Conservation (phyloP, 148 eudicot genomes). For the Hydrangea macrophylla region DNA sequence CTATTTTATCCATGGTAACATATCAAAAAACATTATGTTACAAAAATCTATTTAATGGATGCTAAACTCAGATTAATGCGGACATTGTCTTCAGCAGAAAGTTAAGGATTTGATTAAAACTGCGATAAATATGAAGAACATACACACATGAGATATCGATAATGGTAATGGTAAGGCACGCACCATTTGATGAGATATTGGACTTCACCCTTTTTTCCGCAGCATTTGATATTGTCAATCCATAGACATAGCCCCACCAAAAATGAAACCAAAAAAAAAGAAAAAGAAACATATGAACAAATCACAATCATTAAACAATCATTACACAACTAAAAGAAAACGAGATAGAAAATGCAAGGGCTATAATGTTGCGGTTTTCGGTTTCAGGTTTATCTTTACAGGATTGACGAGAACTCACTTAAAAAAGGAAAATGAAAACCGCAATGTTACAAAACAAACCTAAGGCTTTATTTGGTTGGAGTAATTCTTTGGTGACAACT, state of each 20-base stretch:
- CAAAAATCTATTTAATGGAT: too few species aligned
- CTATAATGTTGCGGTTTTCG: too few species aligned
- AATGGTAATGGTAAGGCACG: constrained; percentile 25
- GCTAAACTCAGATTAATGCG: neutral
- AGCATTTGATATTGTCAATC: constrained; percentile 23
- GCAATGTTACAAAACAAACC: too few species aligned
- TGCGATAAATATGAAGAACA: neutral
- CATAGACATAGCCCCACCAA: constrained; percentile 12
- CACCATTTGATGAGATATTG: constrained; percentile 97
- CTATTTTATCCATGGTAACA: neutral
- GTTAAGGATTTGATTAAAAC: neutral
- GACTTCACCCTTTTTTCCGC: constrained; percentile 56
- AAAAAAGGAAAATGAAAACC: too few species aligned
- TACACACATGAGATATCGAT: neutral
- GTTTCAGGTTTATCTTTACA: too few species aligned
- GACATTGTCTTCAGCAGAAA: neutral
- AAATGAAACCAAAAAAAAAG: constrained; percentile 15
- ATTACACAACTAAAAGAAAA: too few species aligned
- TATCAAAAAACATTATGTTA: too few species aligned
- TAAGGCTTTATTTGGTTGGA: too few species aligned
- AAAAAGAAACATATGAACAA: neutral
- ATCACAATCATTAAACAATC: neutral
- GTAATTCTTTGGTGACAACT: too few species aligned
- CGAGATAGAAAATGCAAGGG: too few species aligned
- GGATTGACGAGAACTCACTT: too few species aligned